phyloP scores from a whole-genome alignment of 2,329 filamentous ascomycete species.

The Leptoxyphium fumago region DNA sequence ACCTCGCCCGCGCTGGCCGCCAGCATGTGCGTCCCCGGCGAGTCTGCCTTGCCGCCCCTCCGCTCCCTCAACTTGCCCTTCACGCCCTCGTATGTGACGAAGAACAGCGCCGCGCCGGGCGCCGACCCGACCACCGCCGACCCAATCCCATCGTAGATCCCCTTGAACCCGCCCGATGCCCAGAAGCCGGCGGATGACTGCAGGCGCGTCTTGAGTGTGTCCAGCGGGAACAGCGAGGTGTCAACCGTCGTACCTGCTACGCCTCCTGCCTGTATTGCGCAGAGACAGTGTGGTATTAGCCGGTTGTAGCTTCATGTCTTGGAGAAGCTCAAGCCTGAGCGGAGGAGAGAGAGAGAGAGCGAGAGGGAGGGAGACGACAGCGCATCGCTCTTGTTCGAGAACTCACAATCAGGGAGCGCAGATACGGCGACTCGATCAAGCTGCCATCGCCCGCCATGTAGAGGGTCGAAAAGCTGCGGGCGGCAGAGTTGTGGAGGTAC shows the following conservation, averaged over 20 bases:
- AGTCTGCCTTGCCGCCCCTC: slow-evolving; percentile 5
- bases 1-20: slow-evolving; percentile 80
- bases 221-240: slow-evolving; percentile 90
- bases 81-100: slow-evolving; percentile 32
- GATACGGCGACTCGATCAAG: slow-evolving; percentile 30
- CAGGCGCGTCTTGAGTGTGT: slow-evolving; percentile 95
- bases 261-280: slow-evolving; percentile 52
- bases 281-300: no score
- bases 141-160: slow-evolving; percentile 86
- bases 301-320: no score
- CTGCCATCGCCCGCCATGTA: background rate
- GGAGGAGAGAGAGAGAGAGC: no score
- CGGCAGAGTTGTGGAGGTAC: no score
- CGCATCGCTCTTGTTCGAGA: background rate
- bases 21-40: slow-evolving; percentile 51
- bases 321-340: no score
- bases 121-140: slow-evolving; percentile 81
- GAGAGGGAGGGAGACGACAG: no score
- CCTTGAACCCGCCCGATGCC: slow-evolving; percentile 70
- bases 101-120: slow-evolving; percentile 91
- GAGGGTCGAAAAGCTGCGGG: no score
- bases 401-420: slow-evolving; percentile 32
- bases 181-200: slow-evolving; percentile 70
- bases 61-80: slow-evolving; percentile 8
- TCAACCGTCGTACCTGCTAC: slow-evolving; percentile 92